A percentile compares a stretch with the other conserved stretches of the same genome.
These are phyloP conservation scores for Spiromastix sp. DNA, from an alignment of 2,329 filamentous ascomycete genomes.

Conservation along the genomic window DNA sequence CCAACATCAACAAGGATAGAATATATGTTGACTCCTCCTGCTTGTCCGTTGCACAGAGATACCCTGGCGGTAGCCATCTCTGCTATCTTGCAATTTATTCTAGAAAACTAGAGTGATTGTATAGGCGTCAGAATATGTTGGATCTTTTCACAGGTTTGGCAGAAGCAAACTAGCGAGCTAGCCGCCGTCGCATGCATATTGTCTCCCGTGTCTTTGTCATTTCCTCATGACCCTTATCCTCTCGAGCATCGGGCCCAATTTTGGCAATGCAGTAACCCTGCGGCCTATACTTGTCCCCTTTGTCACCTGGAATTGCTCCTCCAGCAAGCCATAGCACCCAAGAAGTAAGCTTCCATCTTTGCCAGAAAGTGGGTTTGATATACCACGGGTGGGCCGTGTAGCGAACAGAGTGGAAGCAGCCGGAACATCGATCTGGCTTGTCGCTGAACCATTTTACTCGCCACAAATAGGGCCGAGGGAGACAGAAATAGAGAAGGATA, in stretches of 20 bases:
- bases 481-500: slow-evolving; percentile 45
- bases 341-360: slow-evolving; percentile 13
- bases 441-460: slow-evolving; percentile 11
- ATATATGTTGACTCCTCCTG: no score
- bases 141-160: no score
- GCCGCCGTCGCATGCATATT: no score
- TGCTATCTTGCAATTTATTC: no score
- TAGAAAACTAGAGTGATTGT: no score
- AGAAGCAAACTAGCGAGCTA: no score
- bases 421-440: slow-evolving; percentile 8
- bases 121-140: no score
- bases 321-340: slow-evolving; percentile 14
- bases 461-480: slow-evolving; percentile 40
- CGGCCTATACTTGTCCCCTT: slow-evolving; percentile 12
- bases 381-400: slow-evolving; percentile 18
- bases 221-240: slow-evolving; percentile 10
- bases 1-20: no score
- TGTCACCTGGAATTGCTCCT: background rate
- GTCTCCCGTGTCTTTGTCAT: no score
- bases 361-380: slow-evolving; percentile 14
- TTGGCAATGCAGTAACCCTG: slow-evolving; percentile 14
- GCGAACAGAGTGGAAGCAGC: slow-evolving; percentile 10
- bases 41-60: no score
- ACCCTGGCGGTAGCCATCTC: no score
- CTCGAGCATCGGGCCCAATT: slow-evolving; percentile 13